These are phyloP conservation scores for Caloboletus inedulis DNA, from an alignment of 1,284 basidiomycete genomes.

Conservation along the genomic window DNA sequence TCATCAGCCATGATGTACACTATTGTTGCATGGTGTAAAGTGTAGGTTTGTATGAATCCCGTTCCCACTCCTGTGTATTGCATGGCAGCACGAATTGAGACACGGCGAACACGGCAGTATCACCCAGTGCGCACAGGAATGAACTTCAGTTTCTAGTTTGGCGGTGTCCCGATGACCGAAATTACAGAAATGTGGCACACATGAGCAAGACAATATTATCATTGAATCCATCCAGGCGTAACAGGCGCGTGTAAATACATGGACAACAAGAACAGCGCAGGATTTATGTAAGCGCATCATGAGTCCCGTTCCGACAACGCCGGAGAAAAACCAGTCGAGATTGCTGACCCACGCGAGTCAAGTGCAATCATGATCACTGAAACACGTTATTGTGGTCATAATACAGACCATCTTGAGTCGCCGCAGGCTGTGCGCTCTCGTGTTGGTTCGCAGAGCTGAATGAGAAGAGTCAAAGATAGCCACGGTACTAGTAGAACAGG, in stretches of 20 bases:
- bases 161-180: conserved; percentile 13
- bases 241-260: neutral
- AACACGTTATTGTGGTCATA: conserved; percentile 12
- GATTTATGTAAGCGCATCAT: conserved; percentile 13
- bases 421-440: conserved; percentile 10
- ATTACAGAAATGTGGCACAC: conserved; percentile 28
- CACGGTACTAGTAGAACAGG: neutral
- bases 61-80: conserved; percentile 12
- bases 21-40: conserved; percentile 2
- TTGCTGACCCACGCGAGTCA: conserved; percentile 5
- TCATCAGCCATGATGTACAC: neutral
- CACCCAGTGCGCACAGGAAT: conserved; percentile 17
- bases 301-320: neutral
- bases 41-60: conserved; percentile 25
- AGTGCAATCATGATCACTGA: conserved; percentile 8
- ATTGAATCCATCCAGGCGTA: conserved; percentile 5
- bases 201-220: conserved; percentile 17
- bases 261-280: neutral
- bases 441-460: conserved; percentile 9
- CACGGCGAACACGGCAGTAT: conserved; percentile 1
- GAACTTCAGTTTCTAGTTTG: neutral
- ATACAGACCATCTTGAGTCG: conserved; percentile 4
- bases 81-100: conserved; percentile 5
- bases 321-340: neutral
- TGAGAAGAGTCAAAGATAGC: neutral